Evolutionary conservation across 1,139 yeast genomes (phyloP).

Genomic region (Yamadazyma atlantica): DNA sequence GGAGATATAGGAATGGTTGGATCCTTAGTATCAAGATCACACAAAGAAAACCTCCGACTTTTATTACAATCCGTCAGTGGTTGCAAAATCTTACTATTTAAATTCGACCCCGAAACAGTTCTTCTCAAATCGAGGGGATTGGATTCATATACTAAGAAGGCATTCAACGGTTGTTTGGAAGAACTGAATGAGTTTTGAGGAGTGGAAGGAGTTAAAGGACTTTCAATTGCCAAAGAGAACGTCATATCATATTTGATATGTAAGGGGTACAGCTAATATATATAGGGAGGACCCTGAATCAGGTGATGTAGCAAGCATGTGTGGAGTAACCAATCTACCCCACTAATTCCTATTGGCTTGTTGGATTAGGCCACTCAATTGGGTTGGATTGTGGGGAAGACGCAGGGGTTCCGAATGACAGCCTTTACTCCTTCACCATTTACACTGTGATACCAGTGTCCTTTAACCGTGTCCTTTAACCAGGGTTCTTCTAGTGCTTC

Average conservation of each 20-base stretch:
- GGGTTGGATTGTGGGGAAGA: too few species aligned
- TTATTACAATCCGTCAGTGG: not conserved
- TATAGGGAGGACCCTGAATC: too few species aligned
- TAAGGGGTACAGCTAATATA: too few species aligned
- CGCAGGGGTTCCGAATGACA: too few species aligned
- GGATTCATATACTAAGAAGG: conserved; percentile 22
- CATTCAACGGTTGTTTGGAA: conserved; percentile 25
- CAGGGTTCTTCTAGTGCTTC: too few species aligned
- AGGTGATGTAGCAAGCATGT: too few species aligned
- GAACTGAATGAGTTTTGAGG: not conserved
- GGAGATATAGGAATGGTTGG: conserved; percentile 10
- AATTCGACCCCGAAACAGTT: conserved; percentile 12
- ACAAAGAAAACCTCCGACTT: conserved; percentile 13
- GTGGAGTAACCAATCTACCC: too few species aligned
- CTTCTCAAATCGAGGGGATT: conserved; percentile 5
- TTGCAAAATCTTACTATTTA: not conserved
- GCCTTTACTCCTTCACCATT: too few species aligned
- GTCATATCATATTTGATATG: conserved; percentile 9
- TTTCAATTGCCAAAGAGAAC: conserved; percentile 24
- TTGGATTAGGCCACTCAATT: too few species aligned
- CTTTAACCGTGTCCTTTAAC: too few species aligned
- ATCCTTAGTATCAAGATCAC: conserved; percentile 14
- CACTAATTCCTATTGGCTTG: too few species aligned
- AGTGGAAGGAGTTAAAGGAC: conserved; percentile 4
- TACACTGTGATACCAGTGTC: too few species aligned